Evolutionary conservation across 331 rosid species (phyloP).

Genomic region (Quercus phellos): DNA sequence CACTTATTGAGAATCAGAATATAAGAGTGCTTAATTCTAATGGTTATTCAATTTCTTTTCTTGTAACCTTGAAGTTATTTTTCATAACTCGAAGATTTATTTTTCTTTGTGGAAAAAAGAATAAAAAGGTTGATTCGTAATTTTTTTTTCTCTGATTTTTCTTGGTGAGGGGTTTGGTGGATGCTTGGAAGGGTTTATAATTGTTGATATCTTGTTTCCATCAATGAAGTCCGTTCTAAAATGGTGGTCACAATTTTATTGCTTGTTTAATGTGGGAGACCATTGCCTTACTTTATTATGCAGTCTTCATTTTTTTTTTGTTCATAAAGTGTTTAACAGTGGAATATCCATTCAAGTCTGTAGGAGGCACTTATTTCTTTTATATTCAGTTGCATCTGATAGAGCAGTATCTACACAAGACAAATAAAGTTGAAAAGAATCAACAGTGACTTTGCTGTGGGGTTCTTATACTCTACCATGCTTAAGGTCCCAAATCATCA

Average conservation of each 20-base stretch:
- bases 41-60: neutral
- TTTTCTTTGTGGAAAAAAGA: neutral
- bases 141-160: no score
- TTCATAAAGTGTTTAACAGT: neutral
- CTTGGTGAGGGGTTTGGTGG: no score
- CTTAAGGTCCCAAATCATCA: constrained; percentile 73
- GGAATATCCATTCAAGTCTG: neutral
- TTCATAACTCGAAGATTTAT: neutral
- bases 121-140: neutral
- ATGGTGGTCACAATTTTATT: neutral
- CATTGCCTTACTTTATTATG: neutral
- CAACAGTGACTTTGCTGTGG: no score
- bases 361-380: neutral
- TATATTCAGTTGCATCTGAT: no score
- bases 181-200: no score
- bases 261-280: neutral
- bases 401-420: no score
- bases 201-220: neutral
- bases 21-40: no score
- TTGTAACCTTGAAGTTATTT: neutral
- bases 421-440: no score
- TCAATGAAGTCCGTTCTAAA: neutral
- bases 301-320: neutral
- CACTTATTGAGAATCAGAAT: no score
- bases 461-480: constrained; percentile 29